Evolutionary conservation across 2,329 filamentous ascomycete genomes (phyloP), one percentile per base, ranked within the genome.

Genomic region (Beauveria asiatica): DNA sequence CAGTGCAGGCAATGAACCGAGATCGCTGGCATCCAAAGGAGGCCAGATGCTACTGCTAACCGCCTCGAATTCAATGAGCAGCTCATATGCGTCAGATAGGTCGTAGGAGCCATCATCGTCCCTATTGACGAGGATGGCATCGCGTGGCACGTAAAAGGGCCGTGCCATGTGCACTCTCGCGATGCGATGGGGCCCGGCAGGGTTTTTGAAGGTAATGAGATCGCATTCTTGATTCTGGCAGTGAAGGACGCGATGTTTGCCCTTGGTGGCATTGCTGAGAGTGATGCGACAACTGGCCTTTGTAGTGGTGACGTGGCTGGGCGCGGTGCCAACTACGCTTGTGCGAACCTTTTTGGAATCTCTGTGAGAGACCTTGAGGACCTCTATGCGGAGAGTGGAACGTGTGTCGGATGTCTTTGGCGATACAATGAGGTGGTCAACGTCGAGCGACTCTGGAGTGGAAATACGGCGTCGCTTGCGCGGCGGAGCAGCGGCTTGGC

Each of bases 141-240:
- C 77, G 39, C 78, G 74, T 3, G 81, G 79, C 13, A 85, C 72
- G 42, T 75, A 74, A 62, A 84, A 84, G 1, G 82, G 79, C 23
- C 71, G 69, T 33, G 75, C 73, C 51, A 82, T 66, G 63, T 78
- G 75, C 27, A 84, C 72, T 51, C 78, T 75, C 13, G 79, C 77
- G 61, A 80, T 75, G 33, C 73, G 74, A 49, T 77, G 74, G 54
- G 75, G 74, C 30, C 75, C 77, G 55, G 75, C 72, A 2, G 77
- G 71, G 42, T 80, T 79, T 64, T 78, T 77, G 66, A 77, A 80
- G 3, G 80, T 73, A 56, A 74, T 78, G 62, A 85, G 71, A 48
- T 76, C 76, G 70, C 82, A 84, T 9, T 78, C 70, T 66, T 84
- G 80, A 62, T 77, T 82, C 65, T 82, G 77, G 63, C 80, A 80